Evolutionary conservation across 352 stramenopile genomes (phyloP).

Genomic region (Globisporangium apiculatum): DNA sequence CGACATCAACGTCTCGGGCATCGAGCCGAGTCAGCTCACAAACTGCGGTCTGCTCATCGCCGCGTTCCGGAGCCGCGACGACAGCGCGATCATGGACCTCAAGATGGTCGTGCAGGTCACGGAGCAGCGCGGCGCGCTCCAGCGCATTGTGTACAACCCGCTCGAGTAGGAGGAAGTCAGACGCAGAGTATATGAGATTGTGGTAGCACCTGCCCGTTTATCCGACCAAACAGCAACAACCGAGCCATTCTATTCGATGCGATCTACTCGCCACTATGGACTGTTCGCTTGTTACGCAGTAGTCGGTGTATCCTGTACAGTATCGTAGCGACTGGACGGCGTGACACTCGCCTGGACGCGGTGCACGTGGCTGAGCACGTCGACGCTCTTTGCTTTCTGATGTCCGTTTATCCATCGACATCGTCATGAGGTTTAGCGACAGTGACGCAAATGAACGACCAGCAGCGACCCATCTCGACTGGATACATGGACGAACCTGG

Average conservation of each 20-base stretch:
- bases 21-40: slow-evolving; percentile 76
- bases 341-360: slow-evolving; percentile 25
- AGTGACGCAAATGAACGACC: neutral
- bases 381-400: slow-evolving; percentile 30
- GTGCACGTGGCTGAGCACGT: slow-evolving; percentile 34
- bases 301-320: neutral
- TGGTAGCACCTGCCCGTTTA: no score
- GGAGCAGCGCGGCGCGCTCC: slow-evolving; percentile 55
- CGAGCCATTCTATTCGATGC: no score
- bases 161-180: slow-evolving; percentile 41
- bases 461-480: no score
- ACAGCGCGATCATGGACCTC: slow-evolving; percentile 74
- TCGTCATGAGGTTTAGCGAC: neutral
- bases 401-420: neutral
- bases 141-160: slow-evolving; percentile 86
- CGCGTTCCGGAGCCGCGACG: slow-evolving; percentile 55
- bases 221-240: no score
- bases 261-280: no score
- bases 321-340: slow-evolving; percentile 2
- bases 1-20: slow-evolving; percentile 63
- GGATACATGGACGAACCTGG: slow-evolving; percentile 19
- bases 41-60: slow-evolving; percentile 86
- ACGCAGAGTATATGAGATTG: no score
- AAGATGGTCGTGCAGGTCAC: slow-evolving; percentile 89
- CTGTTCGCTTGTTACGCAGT: neutral